Percentiles rank a stretch among this genome's conserved stretches.
phyloP scores from a whole-genome alignment of 192 early-diverging fungal species.

The Coemansia sp. region DNA sequence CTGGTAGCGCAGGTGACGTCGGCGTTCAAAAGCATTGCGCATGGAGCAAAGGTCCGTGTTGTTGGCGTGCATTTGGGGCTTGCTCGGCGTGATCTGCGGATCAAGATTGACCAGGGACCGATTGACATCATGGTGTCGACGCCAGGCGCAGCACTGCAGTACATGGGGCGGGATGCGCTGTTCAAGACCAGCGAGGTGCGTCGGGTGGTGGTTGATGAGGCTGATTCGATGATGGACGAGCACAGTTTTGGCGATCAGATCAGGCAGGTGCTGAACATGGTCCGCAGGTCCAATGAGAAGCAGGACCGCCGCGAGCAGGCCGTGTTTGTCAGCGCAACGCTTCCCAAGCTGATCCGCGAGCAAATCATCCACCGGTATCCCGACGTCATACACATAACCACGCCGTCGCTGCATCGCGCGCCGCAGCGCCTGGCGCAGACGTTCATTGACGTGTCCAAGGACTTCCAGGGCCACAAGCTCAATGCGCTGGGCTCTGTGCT shows the following conservation, averaged over 20 bases:
- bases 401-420: constrained; percentile 75
- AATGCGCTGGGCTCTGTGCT: constrained; percentile 69
- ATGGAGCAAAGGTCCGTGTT: constrained; percentile 66
- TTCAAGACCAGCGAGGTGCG: constrained; percentile 64
- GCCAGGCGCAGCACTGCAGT: constrained; percentile 65
- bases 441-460: constrained; percentile 69
- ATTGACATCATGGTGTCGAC: constrained; percentile 86
- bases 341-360: constrained; percentile 68
- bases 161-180: constrained; percentile 54
- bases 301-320: constrained; percentile 53
- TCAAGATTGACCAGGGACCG: constrained; percentile 59
- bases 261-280: constrained; percentile 54
- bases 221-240: constrained; percentile 86
- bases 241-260: constrained; percentile 72
- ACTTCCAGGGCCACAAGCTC: constrained; percentile 69
- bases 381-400: constrained; percentile 68
- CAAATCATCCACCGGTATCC: constrained; percentile 59
- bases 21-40: constrained; percentile 72
- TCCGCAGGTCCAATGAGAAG: constrained; percentile 45
- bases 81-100: constrained; percentile 48
- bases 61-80: constrained; percentile 61
- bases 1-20: constrained; percentile 75
- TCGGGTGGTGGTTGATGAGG: constrained; percentile 88
- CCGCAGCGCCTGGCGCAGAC: constrained; percentile 73
- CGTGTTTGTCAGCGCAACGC: constrained; percentile 68